Evolutionary conservation across 495 filamentous ascomycete genomes (phyloP).

Genomic region (Wilcoxina mikolae): DNA sequence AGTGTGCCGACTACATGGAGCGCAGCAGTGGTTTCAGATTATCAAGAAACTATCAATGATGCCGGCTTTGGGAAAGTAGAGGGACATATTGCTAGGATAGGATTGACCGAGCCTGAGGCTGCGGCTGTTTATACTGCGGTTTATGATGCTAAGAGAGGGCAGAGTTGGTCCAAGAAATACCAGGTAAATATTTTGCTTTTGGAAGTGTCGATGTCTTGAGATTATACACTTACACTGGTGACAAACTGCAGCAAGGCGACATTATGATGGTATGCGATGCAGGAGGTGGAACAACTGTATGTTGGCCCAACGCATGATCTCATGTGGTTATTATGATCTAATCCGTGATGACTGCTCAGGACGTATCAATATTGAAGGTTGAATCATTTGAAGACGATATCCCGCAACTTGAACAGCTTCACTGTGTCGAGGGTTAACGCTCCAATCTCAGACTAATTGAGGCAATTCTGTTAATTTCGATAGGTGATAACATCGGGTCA

Average conservation of each 20-base stretch:
- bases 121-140: not conserved
- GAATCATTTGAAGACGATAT: not conserved
- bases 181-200: not conserved
- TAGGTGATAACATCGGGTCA: not conserved
- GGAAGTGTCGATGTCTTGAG: not conserved
- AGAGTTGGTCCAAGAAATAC: not conserved
- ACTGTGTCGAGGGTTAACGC: not conserved
- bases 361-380: not conserved
- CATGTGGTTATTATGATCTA: not conserved
- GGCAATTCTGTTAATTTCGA: not conserved
- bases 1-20: conserved; percentile 2
- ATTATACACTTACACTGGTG: not conserved
- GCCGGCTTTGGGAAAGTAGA: not conserved
- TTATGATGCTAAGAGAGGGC: not conserved
- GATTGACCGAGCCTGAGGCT: not conserved
- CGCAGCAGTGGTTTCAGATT: not conserved
- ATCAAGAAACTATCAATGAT: not conserved
- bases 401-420: not conserved
- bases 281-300: conserved; percentile 1
- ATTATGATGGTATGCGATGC: conserved; percentile 1
- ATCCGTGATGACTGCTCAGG: no score
- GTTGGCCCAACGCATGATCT: no score
- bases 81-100: not conserved
- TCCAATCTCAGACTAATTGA: not conserved
- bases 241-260: not conserved